Conservation (phyloP, 2,329 filamentous ascomycete genomes). For the Hymenoscyphus fructigenus region DNA sequence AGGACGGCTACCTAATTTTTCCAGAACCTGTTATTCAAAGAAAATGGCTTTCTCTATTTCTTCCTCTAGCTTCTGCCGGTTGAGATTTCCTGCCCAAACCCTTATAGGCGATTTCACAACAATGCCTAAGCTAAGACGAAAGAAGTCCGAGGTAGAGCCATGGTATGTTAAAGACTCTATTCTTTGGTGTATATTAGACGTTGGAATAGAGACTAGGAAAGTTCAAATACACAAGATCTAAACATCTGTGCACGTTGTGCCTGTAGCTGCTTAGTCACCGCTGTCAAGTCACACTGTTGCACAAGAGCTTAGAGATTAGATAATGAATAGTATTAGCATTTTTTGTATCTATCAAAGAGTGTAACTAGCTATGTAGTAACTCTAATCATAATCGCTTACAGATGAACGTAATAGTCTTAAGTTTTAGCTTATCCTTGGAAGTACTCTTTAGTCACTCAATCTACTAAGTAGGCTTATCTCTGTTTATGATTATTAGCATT, state of each 20-base stretch:
- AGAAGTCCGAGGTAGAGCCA: conserved; percentile 19
- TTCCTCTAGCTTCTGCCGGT: conserved; percentile 15
- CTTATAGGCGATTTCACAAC: conserved; percentile 11
- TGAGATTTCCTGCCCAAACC: conserved; percentile 18
- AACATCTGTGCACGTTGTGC: not conserved
- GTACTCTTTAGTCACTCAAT: no score
- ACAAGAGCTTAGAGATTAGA: not conserved
- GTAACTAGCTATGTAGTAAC: not conserved
- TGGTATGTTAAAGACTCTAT: conserved; percentile 15
- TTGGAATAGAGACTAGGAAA: not conserved
- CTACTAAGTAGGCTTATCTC: not conserved
- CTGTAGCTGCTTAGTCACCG: not conserved
- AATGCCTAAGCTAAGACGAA: conserved; percentile 13
- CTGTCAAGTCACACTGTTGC: not conserved
- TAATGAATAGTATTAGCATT: not conserved
- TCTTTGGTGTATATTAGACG: conserved; percentile 10
- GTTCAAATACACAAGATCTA: not conserved
- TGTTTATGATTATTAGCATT: not conserved
- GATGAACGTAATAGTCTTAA: no score
- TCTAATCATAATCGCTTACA: no score
- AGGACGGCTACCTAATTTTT: no score
- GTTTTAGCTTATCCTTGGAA: no score
- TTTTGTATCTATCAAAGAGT: not conserved
- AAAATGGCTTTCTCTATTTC: no score
- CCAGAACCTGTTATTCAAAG: no score